A percentile compares a stretch with the other conserved stretches of the same genome.
Conservation (phyloP, 2,329 filamentous ascomycete species). For the Capronia epimyces region DNA sequence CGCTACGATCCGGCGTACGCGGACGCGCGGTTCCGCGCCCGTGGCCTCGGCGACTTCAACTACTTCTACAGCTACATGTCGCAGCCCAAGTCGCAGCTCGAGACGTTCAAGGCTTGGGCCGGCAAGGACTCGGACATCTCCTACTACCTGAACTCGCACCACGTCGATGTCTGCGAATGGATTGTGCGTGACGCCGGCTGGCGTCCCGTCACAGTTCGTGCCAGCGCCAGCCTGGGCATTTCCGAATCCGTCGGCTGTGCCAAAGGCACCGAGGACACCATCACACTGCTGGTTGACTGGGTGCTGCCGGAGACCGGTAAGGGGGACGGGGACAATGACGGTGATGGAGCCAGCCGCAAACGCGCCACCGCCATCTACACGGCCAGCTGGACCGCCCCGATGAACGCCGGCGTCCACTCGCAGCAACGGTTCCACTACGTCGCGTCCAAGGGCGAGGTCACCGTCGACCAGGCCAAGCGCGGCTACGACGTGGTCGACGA, state of each 20-base stretch:
- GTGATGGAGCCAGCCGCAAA: conserved; percentile 40
- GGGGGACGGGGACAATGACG: conserved; percentile 32
- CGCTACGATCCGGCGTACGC: conserved; percentile 90
- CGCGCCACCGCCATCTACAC: conserved; percentile 85
- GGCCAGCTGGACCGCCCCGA: conserved; percentile 88
- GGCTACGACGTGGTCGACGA: conserved; percentile 92
- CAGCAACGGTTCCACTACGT: conserved; percentile 98
- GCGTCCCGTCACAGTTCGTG: conserved; percentile 71
- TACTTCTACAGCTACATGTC: conserved; percentile 98
- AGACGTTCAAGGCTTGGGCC: conserved; percentile 93
- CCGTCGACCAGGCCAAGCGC: conserved; percentile 86
- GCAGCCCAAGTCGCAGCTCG: conserved; percentile 82
- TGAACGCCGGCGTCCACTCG: conserved; percentile 88
- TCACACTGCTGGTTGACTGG: conserved; percentile 86
- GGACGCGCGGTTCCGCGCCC: conserved; percentile 64
- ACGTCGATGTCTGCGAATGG: conserved; percentile 85
- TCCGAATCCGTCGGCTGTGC: conserved; percentile 74
- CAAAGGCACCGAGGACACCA: conserved; percentile 82
- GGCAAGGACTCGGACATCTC: conserved; percentile 88
- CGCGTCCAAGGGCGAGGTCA: conserved; percentile 74
- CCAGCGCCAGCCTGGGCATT: conserved; percentile 69
- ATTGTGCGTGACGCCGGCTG: conserved; percentile 82
- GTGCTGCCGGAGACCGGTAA: conserved; percentile 34
- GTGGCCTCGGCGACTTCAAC: conserved; percentile 85
- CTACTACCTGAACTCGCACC: conserved; percentile 94